phyloP scores from a whole-genome alignment of 2,329 filamentous ascomycete genomes.

The Lasiodiplodia sp. region DNA sequence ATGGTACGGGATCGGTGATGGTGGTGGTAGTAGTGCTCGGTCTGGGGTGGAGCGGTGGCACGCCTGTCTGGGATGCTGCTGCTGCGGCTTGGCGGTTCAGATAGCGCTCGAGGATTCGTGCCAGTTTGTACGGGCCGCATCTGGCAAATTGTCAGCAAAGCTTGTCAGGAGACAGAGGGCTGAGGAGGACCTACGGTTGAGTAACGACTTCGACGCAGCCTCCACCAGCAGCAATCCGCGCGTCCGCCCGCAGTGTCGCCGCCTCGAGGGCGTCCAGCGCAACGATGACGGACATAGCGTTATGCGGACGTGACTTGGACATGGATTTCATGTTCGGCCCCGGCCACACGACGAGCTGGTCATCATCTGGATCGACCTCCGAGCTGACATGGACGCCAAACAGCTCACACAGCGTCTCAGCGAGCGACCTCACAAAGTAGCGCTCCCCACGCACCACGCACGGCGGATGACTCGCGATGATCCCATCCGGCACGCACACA shows the following conservation, averaged over 20 bases:
- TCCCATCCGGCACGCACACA: no score
- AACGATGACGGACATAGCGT: not conserved
- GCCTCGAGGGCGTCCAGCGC: constrained; percentile 15
- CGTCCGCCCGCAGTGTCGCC: not conserved
- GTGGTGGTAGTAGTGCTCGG: not conserved
- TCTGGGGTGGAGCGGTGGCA: not conserved
- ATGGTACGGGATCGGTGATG: not conserved
- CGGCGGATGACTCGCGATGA: no score
- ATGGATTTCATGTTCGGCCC: not conserved
- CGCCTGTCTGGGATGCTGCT: no score
- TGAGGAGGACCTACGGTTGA: constrained; percentile 35
- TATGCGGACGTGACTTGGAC: not conserved
- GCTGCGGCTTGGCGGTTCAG: not conserved
- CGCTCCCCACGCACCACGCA: constrained; percentile 32
- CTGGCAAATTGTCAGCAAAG: not conserved
- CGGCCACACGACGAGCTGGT: not conserved
- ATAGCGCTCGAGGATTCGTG: constrained; percentile 38
- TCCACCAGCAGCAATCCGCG: not conserved
- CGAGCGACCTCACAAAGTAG: no score
- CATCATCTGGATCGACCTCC: not conserved
- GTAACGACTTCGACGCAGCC: constrained; percentile 45
- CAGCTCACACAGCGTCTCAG: no score
- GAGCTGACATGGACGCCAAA: not conserved
- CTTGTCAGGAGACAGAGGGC: not conserved
- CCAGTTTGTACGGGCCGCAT: constrained; percentile 48